These are phyloP conservation scores for Neoascochyta sp. DNA, from an alignment of 2,329 filamentous ascomycete species.

Conservation along the genomic window DNA sequence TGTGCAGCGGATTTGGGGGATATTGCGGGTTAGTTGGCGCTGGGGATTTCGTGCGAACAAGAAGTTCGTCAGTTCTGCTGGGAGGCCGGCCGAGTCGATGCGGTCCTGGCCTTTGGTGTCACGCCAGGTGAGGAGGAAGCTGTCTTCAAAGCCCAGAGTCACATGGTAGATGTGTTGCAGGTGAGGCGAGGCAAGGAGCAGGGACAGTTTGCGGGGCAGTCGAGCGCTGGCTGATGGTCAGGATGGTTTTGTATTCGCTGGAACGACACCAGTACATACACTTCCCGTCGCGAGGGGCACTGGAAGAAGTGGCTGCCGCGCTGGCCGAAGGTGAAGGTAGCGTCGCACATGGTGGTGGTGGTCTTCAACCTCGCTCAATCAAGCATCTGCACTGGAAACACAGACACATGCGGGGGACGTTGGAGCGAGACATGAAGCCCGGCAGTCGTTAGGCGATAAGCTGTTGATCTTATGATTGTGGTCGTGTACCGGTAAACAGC, in stretches of 20 bases:
- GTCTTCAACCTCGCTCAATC: slow-evolving; percentile 4
- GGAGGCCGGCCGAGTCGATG: slow-evolving; percentile 25
- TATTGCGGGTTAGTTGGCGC: slow-evolving; percentile 12
- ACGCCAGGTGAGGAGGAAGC: slow-evolving; percentile 35
- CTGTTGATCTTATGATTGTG: slow-evolving; percentile 5
- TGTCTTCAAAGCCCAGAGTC: slow-evolving; percentile 31
- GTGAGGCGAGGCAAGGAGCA: slow-evolving; percentile 22
- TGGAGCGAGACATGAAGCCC: too few relatives aligned
- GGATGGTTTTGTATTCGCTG: not conserved
- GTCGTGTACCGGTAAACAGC: slow-evolving; percentile 9
- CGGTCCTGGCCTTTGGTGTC: slow-evolving; percentile 21
- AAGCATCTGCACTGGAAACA: slow-evolving; percentile 3
- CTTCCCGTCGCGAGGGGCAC: slow-evolving; percentile 24
- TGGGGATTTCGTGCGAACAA: slow-evolving; percentile 16
- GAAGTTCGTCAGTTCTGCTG: slow-evolving; percentile 24
- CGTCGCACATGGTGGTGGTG: slow-evolving; percentile 25
- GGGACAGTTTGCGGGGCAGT: slow-evolving; percentile 24
- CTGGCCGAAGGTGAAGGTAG: slow-evolving; percentile 34
- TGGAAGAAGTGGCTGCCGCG: slow-evolving; percentile 35
- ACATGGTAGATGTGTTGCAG: slow-evolving; percentile 28
- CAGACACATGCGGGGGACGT: too few relatives aligned
- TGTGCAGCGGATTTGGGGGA: slow-evolving; percentile 26
- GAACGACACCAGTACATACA: slow-evolving; percentile 11
- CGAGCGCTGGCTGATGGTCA: slow-evolving; percentile 15
- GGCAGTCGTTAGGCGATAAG: too few relatives aligned